Evolutionary conservation across 352 stramenopile species (phyloP).

Genomic region (Phytopythium boreale): DNA sequence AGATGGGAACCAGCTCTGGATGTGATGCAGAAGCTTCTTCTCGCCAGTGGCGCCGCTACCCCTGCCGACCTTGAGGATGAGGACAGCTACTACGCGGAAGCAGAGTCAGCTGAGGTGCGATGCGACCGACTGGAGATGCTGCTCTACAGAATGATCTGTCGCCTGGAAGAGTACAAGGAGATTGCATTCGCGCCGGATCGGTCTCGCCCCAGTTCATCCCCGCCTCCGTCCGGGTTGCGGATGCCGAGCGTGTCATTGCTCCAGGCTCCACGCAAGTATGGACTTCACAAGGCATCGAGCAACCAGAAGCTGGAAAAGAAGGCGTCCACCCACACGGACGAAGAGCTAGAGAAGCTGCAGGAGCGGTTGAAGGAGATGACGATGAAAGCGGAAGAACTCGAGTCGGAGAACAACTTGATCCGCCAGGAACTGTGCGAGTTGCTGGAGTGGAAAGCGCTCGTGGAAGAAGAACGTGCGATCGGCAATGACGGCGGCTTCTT

Average conservation of each 20-base stretch:
- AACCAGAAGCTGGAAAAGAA: slow-evolving; percentile 35
- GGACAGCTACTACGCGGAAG: slow-evolving; percentile 15
- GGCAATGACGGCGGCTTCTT: not conserved
- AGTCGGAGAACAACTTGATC: slow-evolving; percentile 68
- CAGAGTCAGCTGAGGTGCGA: slow-evolving; percentile 43
- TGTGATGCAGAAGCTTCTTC: slow-evolving; percentile 74
- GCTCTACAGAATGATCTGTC: slow-evolving; percentile 84
- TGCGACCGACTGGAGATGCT: slow-evolving; percentile 80
- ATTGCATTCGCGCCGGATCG: slow-evolving; percentile 51
- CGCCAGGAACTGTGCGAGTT: slow-evolving; percentile 65
- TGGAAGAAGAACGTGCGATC: not conserved
- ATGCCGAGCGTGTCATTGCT: slow-evolving; percentile 42
- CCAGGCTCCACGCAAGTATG: slow-evolving; percentile 43
- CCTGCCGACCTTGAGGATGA: slow-evolving; percentile 33
- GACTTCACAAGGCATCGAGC: slow-evolving; percentile 30
- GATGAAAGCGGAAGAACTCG: slow-evolving; percentile 40
- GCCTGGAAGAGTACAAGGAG: slow-evolving; percentile 81
- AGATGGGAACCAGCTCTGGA: slow-evolving; percentile 77
- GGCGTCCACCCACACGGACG: slow-evolving; percentile 10
- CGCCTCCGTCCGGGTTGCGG: slow-evolving; percentile 31
- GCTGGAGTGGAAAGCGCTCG: slow-evolving; percentile 51
- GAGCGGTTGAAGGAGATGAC: slow-evolving; percentile 44
- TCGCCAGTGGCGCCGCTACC: slow-evolving; percentile 49
- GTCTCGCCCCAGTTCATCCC: slow-evolving; percentile 12
- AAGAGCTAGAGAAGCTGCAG: slow-evolving; percentile 25